These are phyloP conservation scores for Starmerella stellata DNA, from an alignment of 805 yeast species.

Conservation along the genomic window DNA sequence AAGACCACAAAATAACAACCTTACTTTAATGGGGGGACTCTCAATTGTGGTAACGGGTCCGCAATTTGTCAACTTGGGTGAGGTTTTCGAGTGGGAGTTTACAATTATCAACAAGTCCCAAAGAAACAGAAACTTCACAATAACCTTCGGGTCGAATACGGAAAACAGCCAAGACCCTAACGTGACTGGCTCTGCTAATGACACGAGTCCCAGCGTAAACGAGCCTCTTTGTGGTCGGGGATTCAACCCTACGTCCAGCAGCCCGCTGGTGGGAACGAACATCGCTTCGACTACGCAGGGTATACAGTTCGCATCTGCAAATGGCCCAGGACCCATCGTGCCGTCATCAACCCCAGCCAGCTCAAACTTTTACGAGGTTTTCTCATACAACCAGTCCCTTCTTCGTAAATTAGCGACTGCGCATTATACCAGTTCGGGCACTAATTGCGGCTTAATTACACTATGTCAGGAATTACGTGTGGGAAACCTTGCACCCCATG, in stretches of 20 bases:
- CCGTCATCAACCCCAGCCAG: too few relatives aligned
- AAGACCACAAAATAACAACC: conserved; percentile 2
- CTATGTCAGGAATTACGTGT: conserved; percentile 48
- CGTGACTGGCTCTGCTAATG: background rate
- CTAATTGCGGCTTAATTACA: conserved; percentile 39
- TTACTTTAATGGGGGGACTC: conserved; percentile 22
- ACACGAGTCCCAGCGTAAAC: background rate
- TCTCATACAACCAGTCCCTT: conserved; percentile 5
- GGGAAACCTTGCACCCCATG: conserved; percentile 42
- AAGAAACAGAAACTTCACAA: conserved; percentile 34
- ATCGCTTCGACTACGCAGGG: too few relatives aligned
- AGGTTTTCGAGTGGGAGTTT: conserved; percentile 42
- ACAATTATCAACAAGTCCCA: conserved; percentile 45
- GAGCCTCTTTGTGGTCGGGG: too few relatives aligned
- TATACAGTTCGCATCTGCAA: too few relatives aligned
- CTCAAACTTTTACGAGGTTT: too few relatives aligned
- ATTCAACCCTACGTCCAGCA: too few relatives aligned
- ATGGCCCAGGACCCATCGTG: too few relatives aligned
- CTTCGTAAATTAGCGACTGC: conserved; percentile 6
- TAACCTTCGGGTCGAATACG: conserved; percentile 18
- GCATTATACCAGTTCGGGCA: conserved; percentile 16
- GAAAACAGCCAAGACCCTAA: background rate
- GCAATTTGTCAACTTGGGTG: conserved; percentile 41
- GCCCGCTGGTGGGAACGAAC: too few relatives aligned
- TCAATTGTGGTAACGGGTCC: conserved; percentile 45